Evolutionary conservation across 805 yeast species (phyloP).

Genomic region (Ogataea trehaloabstinens): DNA sequence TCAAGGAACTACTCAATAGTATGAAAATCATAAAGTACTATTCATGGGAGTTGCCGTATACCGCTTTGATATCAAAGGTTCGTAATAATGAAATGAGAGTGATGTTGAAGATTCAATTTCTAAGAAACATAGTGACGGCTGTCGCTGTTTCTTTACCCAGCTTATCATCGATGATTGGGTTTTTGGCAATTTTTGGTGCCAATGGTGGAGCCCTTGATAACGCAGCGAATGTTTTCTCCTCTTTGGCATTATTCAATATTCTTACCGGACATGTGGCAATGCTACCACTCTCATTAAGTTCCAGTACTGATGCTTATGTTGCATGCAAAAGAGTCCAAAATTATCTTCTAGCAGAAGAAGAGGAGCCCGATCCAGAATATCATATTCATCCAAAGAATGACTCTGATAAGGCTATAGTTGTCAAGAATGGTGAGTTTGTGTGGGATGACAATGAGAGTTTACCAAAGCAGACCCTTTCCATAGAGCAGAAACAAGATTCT

Average conservation of each 20-base stretch:
- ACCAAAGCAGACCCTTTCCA: slow-evolving; percentile 19
- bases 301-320: slow-evolving; percentile 64
- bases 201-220: slow-evolving; percentile 33
- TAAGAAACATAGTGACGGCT: slow-evolving; percentile 63
- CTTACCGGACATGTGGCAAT: slow-evolving; percentile 62
- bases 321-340: slow-evolving; percentile 58
- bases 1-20: slow-evolving; percentile 75
- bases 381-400: slow-evolving; percentile 14
- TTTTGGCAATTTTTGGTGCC: slow-evolving; percentile 40
- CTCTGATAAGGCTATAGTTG: slow-evolving; percentile 41
- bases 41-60: slow-evolving; percentile 88
- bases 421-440: slow-evolving; percentile 54
- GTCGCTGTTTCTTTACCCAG: slow-evolving; percentile 65
- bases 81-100: slow-evolving; percentile 61
- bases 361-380: slow-evolving; percentile 29
- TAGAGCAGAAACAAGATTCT: slow-evolving; percentile 9
- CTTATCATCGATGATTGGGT: slow-evolving; percentile 65
- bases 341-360: slow-evolving; percentile 42
- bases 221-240: slow-evolving; percentile 68
- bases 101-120: slow-evolving; percentile 61
- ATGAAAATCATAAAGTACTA: slow-evolving; percentile 83
- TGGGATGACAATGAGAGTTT: slow-evolving; percentile 53
- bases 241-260: slow-evolving; percentile 64
- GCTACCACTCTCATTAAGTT: slow-evolving; percentile 67
- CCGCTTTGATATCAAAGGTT: slow-evolving; percentile 48